Evolutionary conservation across 768 basidiomycete genomes (phyloP), one percentile per base, ranked within the genome.

Genomic region (Psilocybe azurescens): DNA sequence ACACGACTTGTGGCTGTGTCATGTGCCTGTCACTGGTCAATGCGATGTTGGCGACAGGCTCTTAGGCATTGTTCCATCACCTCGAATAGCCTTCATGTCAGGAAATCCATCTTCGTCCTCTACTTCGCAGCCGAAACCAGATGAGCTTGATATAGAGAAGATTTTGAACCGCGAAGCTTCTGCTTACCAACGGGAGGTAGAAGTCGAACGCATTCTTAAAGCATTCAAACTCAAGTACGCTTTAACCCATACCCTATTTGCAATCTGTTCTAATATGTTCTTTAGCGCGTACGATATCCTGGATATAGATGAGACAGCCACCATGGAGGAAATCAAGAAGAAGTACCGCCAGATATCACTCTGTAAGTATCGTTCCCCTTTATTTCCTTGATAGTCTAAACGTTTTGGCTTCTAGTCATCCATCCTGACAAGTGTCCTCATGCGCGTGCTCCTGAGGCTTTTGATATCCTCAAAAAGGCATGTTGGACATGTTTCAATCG

Each of bases 351-450:
- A 94, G 68, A 75, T 94, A 70, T 95, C 93, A 66, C 82, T 95
- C 48, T 90, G 93, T 94, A 77, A 77, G 89, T 79, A 63, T 53
- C 10, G 8, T 53, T 44, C 44, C 38, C 52, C 30, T 56, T 38
- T 29, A 54, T 60, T 38, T 41, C 46, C 10, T 51, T 16, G 3
- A 29, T 8, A 39, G 32, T 53, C 53, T 56, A 49, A 56, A 57
- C 16, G 58, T 13, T 20, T 55, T 63, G 10, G 55, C 55, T 41
- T 53, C 63, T 73, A 95, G 93, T 97, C 76, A 98, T 99, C 71
- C 97, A 99, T 83, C 97, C 97, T 64, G 97, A 99, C 82, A 99
- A 99, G 83, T 91, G 91, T 69, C 80, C 92, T 73, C 94, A 97
- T 77, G 81, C 86, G 30, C 86, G 88, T 69, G 93, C 94, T 54